phyloP scores from a whole-genome alignment of 2,329 filamentous ascomycete species.

The Metarhizium rileyi region DNA sequence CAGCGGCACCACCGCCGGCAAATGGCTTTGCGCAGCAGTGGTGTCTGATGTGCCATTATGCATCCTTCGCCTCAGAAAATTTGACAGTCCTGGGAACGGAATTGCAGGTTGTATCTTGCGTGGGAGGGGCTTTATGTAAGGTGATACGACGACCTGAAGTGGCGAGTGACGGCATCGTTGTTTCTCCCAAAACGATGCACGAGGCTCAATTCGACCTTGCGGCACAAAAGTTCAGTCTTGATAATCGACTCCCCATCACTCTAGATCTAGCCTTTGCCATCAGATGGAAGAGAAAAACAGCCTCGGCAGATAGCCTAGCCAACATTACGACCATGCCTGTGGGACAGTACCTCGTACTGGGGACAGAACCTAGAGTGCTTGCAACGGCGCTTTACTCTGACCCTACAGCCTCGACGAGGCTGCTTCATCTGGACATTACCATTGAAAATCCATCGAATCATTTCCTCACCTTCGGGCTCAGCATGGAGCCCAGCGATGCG shows the following conservation, averaged over 20 bases:
- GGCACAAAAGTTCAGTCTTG: constrained; percentile 66
- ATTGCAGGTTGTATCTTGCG: constrained; percentile 48
- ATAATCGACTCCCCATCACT: constrained; percentile 67
- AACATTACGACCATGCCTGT: constrained; percentile 65
- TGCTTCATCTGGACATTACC: constrained; percentile 45
- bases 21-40: constrained; percentile 70
- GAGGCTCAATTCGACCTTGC: constrained; percentile 65
- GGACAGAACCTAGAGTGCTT: constrained; percentile 78
- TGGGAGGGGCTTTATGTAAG: constrained; percentile 52
- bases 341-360: constrained; percentile 70
- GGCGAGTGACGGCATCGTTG: constrained; percentile 31
- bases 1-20: constrained; percentile 16
- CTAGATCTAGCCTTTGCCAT: constrained; percentile 69
- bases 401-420: constrained; percentile 18
- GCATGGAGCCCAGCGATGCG: constrained; percentile 84
- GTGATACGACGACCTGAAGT: constrained; percentile 29
- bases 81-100: constrained; percentile 54
- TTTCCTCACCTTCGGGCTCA: constrained; percentile 84
- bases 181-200: constrained; percentile 58
- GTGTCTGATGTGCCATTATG: constrained; percentile 63
- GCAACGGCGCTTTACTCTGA: constrained; percentile 40
- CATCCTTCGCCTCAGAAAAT: constrained; percentile 68
- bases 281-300: constrained; percentile 57
- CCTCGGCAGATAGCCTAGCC: constrained; percentile 19
- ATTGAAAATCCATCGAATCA: constrained; percentile 93